Evolutionary conservation across 1,139 yeast species (phyloP).

Genomic region (Hansenula lynferdii): DNA sequence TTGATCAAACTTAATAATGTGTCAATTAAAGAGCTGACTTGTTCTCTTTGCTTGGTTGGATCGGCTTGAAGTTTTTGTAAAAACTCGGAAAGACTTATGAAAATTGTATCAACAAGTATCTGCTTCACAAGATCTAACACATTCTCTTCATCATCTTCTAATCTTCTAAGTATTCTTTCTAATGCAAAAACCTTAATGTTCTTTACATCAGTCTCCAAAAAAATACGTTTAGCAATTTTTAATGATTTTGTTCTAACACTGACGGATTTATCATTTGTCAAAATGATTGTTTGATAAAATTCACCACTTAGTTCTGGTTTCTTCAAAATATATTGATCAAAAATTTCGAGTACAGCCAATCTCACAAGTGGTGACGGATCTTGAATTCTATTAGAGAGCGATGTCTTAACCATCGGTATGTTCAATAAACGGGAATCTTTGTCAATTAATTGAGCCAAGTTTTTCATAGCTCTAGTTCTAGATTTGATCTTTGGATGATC

Average conservation of each 20-base stretch:
- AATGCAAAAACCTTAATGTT: conserved; percentile 40
- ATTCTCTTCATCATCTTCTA: conserved; percentile 68
- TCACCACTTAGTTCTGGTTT: conserved; percentile 42
- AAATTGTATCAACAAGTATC: conserved; percentile 42
- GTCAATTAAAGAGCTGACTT: conserved; percentile 19
- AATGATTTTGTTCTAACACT: conserved; percentile 63
- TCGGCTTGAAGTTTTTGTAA: too few relatives aligned
- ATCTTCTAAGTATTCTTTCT: conserved; percentile 44
- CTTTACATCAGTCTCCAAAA: conserved; percentile 28
- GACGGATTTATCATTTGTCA: conserved; percentile 50
- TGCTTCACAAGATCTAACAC: conserved; percentile 42
- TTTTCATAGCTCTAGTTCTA: conserved; percentile 60
- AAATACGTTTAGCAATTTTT: conserved; percentile 46
- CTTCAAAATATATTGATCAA: conserved; percentile 44
- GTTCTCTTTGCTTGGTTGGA: conserved; percentile 10
- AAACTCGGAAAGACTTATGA: conserved; percentile 25
- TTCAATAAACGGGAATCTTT: conserved; percentile 46
- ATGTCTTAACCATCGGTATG: conserved; percentile 43
- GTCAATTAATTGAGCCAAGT: conserved; percentile 44
- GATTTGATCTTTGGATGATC: conserved; percentile 53
- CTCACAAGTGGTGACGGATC: conserved; percentile 70
- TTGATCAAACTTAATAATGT: conserved; percentile 36
- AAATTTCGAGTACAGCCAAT: conserved; percentile 69
- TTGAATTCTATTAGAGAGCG: conserved; percentile 45
- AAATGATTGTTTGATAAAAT: conserved; percentile 37